These are phyloP conservation scores for Crithidia expoeki DNA, from an alignment of 208 protist species.

Conservation along the genomic window DNA sequence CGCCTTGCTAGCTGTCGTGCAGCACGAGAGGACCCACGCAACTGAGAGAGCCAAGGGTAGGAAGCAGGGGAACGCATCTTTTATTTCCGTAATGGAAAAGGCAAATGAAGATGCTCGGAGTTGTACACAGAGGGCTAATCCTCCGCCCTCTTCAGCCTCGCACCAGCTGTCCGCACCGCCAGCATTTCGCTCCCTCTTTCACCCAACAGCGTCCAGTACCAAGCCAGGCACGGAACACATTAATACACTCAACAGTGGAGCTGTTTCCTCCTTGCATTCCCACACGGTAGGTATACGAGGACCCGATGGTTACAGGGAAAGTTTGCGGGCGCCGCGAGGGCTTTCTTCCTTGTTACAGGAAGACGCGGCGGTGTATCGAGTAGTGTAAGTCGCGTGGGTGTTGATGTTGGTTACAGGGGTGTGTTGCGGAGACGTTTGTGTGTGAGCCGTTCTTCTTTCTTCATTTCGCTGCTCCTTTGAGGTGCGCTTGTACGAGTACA, in stretches of 20 bases:
- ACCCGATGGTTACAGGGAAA: neutral
- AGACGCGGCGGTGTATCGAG: neutral
- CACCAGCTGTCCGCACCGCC: constrained; percentile 1
- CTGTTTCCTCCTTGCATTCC: neutral
- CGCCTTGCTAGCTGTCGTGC: constrained; percentile 2
- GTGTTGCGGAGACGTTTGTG: too few relatives aligned
- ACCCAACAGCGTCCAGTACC: neutral
- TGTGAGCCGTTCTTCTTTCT: neutral
- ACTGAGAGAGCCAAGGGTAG: neutral
- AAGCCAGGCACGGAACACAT: neutral
- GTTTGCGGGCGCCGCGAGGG: neutral
- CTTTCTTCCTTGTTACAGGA: constrained; percentile 4
- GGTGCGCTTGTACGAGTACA: neutral
- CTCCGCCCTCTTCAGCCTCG: neutral
- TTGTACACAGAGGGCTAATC: too few relatives aligned
- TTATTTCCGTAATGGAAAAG: too few relatives aligned
- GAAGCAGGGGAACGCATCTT: neutral
- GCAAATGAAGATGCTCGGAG: too few relatives aligned
- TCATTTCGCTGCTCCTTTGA: too few relatives aligned
- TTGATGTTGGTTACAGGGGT: too few relatives aligned
- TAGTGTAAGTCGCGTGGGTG: neutral
- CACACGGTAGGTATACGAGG: neutral
- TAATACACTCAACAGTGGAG: too few relatives aligned
- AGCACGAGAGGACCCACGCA: neutral
- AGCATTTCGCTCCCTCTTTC: neutral